These are phyloP conservation scores for Solanum chilense DNA, from an alignment of 257 asterid species.

Conservation along the genomic window DNA sequence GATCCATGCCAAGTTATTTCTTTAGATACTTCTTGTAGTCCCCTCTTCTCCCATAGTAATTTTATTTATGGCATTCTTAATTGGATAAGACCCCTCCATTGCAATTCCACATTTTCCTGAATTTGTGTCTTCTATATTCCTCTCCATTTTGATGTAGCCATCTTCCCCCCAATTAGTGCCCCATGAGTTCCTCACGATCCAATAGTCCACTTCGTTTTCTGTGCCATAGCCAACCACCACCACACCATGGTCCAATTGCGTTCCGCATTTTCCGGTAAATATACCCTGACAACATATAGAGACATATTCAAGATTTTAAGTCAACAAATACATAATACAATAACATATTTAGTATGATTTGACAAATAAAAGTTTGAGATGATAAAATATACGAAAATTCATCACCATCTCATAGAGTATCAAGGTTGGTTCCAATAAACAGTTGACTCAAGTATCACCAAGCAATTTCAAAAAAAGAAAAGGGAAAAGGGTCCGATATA, in stretches of 20 bases:
- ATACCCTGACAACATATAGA: not conserved
- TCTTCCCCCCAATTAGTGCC: not conserved
- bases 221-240: not conserved
- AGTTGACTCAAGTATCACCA: not conserved
- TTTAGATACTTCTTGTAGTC: not conserved
- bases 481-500: no score
- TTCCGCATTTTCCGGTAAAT: not conserved
- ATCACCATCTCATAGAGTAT: not conserved
- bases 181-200: not conserved
- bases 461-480: no score
- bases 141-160: not conserved
- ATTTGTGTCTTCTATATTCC: not conserved
- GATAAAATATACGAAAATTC: no score
- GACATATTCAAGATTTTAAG: not conserved
- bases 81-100: not conserved
- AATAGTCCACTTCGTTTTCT: not conserved
- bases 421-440: no score
- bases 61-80: not conserved
- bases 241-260: not conserved
- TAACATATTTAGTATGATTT: no score
- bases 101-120: not conserved
- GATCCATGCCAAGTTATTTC: not conserved
- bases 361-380: not conserved
- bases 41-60: not conserved
- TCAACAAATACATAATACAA: no score